Evolutionary conservation across 257 asterid species (phyloP).

Genomic region (Capsicum pubescens): DNA sequence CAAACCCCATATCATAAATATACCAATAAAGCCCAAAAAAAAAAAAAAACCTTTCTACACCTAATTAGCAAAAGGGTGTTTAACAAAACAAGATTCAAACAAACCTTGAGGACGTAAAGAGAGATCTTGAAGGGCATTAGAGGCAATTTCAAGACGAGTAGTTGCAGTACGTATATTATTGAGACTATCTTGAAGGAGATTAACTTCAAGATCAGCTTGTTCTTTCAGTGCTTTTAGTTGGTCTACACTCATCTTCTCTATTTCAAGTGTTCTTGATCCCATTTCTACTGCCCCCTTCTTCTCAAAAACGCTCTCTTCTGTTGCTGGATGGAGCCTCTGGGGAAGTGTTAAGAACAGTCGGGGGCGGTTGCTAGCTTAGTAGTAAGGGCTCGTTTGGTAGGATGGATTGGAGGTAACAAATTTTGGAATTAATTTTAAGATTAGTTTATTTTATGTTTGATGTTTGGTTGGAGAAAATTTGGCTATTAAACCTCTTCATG

Average conservation of each 20-base stretch:
- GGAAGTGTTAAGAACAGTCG: neutral
- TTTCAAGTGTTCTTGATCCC: slow-evolving; percentile 51
- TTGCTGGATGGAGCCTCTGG: neutral
- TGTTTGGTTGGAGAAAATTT: no score
- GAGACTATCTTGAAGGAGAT: slow-evolving; percentile 84
- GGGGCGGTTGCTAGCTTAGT: no score
- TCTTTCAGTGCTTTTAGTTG: slow-evolving; percentile 81
- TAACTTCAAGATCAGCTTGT: slow-evolving; percentile 82
- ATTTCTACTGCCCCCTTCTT: slow-evolving; percentile 23
- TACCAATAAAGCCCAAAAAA: neutral
- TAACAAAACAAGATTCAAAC: no score
- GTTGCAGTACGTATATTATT: slow-evolving; percentile 86
- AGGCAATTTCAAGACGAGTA: slow-evolving; percentile 78
- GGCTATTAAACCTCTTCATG: no score
- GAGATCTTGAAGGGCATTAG: slow-evolving; percentile 81
- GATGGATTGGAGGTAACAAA: no score
- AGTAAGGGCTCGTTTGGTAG: no score
- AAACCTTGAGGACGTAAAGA: slow-evolving; percentile 81
- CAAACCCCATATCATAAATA: neutral
- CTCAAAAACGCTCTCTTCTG: neutral
- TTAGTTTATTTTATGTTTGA: no score
- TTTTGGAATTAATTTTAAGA: no score
- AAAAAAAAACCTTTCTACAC: neutral
- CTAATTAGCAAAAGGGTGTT: neutral
- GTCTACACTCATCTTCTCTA: slow-evolving; percentile 76